Base-by-base conservation (phyloP, 345 rosid genomes). In the thale cress (Arabidopsis thaliana) region DNA sequence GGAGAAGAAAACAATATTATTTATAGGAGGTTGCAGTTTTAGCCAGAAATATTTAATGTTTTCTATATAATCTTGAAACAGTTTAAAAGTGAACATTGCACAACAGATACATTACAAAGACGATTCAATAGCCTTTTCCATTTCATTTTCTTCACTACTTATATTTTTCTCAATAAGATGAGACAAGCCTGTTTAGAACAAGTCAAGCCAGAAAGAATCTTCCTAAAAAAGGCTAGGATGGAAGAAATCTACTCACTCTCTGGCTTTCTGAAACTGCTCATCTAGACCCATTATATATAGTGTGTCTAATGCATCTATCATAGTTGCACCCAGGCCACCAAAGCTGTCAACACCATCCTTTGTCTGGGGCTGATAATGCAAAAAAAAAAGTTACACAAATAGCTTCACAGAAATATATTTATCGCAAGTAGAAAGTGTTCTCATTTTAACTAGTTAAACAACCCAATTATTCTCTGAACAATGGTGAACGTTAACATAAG, bases 281-380 rank as follows among this genome's bases (percentile, higher is more conserved):
- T 87, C 71, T 40, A 95, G 85, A 74, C 97, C 98, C 98, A 95
- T 95, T 68, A 92, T 95, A 67, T 84, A 90, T 76, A 95, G 83
- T 32, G 98, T 90, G 78, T 90, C 99, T 65, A 95, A 91, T 71
- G 90, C 76, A 80, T 90, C 95, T 53, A 94, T 48, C 58, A 92
- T 75, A 64, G 99, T 89, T 78, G 97, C 99, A 71, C 99, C 99
- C 50, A 96, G 89, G 55, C 98, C 97, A 74, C 99, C 99, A 82
- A 96, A 96, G 85, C 95, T 91, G 80, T 96, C 81, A 68, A 86
- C 84, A n/a, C 98, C 99, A 82, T 82, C 85, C 86, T 81, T 89
- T 45, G 97, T 61, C 46, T 91, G 97, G 9, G 98, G 99, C 98
- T 93, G 91, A 68, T 37, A 60, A 13, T 40, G 33, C 50, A 37